phyloP scores from a whole-genome alignment of 2,329 filamentous ascomycete species.

The Xylariaceae sp. region DNA sequence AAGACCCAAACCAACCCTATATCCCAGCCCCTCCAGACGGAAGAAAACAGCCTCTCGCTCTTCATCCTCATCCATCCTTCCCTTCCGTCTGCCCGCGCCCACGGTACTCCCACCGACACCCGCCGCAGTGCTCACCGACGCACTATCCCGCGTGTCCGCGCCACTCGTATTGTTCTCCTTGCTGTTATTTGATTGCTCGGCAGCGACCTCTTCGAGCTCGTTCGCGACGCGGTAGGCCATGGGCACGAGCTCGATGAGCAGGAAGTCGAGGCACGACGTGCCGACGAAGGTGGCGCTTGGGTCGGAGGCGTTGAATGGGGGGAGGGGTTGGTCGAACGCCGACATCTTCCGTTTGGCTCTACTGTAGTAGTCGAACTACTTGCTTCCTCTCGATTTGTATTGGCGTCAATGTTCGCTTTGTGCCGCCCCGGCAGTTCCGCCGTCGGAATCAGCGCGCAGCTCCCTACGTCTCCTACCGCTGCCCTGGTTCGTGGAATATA shows the following conservation, averaged over 20 bases:
- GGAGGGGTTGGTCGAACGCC: constrained; percentile 69
- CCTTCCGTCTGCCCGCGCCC: constrained; percentile 15
- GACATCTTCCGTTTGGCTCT: constrained; percentile 12
- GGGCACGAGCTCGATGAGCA: constrained; percentile 94
- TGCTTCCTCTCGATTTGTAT: background rate
- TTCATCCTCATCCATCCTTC: constrained; percentile 68
- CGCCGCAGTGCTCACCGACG: constrained; percentile 16
- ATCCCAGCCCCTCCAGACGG: constrained; percentile 78
- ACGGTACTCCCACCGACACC: constrained; percentile 7
- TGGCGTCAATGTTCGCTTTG: background rate
- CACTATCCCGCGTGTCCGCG: constrained; percentile 10
- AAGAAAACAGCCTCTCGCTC: constrained; percentile 81
- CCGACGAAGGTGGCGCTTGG: constrained; percentile 72
- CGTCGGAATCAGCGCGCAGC: background rate
- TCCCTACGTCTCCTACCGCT: too few species aligned
- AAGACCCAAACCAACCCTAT: constrained; percentile 86
- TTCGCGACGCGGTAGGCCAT: constrained; percentile 83
- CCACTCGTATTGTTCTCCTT: background rate
- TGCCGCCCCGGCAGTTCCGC: too few species aligned
- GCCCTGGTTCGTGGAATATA: too few species aligned
- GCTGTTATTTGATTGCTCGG: constrained; percentile 10
- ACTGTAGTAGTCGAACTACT: background rate
- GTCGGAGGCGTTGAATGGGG: constrained; percentile 68
- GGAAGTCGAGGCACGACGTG: constrained; percentile 84
- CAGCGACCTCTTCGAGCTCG: constrained; percentile 55